These are phyloP conservation scores for Penicillium sp. DNA, from an alignment of 2,329 filamentous ascomycete species.

Conservation along the genomic window DNA sequence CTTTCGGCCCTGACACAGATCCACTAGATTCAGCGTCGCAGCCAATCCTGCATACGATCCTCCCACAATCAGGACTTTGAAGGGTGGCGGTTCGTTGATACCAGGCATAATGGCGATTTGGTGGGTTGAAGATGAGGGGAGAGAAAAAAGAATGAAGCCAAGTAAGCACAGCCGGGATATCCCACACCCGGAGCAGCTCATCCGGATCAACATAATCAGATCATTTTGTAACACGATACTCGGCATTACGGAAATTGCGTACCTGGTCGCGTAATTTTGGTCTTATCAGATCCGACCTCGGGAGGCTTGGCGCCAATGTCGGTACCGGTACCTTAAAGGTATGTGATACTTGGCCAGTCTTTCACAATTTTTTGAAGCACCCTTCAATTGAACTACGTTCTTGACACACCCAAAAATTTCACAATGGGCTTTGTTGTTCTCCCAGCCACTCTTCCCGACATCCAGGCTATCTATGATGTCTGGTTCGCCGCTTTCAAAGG, in stretches of 20 bases:
- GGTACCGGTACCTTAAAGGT: not conserved
- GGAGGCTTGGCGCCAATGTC: constrained; percentile 7
- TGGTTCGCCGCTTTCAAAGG: constrained; percentile 27
- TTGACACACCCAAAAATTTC: not conserved
- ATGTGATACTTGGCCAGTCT: not conserved
- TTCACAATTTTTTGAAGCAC: not conserved
- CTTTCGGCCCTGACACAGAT: constrained; percentile 57
- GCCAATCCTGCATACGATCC: constrained; percentile 71
- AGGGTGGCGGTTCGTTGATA: constrained; percentile 22
- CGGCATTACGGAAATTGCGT: not conserved
- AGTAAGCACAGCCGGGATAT: not conserved
- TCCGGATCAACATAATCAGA: not conserved
- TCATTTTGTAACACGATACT: not conserved
- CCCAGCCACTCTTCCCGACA: constrained; percentile 30
- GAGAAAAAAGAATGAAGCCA: not conserved
- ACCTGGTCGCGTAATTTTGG: not conserved
- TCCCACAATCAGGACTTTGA: constrained; percentile 67
- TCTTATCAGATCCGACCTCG: constrained; percentile 12
- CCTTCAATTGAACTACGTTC: not conserved
- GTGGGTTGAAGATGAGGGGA: not conserved
- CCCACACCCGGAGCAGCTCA: not conserved
- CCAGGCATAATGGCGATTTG: constrained; percentile 10
- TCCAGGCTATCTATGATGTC: constrained; percentile 22
- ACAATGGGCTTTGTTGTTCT: constrained; percentile 46
- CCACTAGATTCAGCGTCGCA: constrained; percentile 65